These are phyloP conservation scores for Dictyostelium brefeldianum DNA, from an alignment of 78 protist genomes.

Conservation along the genomic window DNA sequence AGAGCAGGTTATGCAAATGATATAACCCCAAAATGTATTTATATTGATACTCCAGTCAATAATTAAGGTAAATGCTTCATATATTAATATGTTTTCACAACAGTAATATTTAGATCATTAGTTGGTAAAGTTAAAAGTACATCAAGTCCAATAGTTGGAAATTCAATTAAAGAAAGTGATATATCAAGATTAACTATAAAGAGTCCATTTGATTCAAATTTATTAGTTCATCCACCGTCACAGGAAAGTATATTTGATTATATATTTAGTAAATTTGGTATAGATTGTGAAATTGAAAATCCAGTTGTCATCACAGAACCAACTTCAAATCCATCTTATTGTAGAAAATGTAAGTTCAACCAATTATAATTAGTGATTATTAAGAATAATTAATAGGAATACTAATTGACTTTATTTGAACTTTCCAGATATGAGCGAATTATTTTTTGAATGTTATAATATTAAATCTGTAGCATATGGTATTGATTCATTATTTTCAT, in stretches of 20 bases:
- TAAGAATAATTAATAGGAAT: not conserved
- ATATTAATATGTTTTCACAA: too few species aligned
- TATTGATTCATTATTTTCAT: conserved; percentile 74
- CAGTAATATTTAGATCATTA: conserved; percentile 67
- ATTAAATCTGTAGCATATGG: conserved; percentile 77
- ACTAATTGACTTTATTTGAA: not conserved
- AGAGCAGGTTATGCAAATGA: conserved; percentile 77
- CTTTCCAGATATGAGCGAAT: conserved; percentile 68
- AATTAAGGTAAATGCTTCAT: not conserved
- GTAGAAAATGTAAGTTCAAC: conserved; percentile 79
- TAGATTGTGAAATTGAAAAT: conserved; percentile 38
- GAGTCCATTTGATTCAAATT: conserved; percentile 78
- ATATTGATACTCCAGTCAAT: not conserved
- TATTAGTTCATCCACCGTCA: conserved; percentile 78
- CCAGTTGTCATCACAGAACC: conserved; percentile 71
- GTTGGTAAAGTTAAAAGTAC: conserved; percentile 74
- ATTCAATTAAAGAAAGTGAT: conserved; percentile 68
- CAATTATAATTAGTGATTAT: not conserved
- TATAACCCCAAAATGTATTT: conserved; percentile 55
- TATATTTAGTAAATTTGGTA: conserved; percentile 67
- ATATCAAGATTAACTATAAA: conserved; percentile 34
- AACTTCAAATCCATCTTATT: conserved; percentile 72
- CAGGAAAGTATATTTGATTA: conserved; percentile 76
- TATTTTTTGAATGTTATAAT: conserved; percentile 80
- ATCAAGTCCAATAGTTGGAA: conserved; percentile 72